These are phyloP conservation scores for Tetrapisispora pingtungensis DNA, from an alignment of 805 yeast genomes.

Conservation along the genomic window DNA sequence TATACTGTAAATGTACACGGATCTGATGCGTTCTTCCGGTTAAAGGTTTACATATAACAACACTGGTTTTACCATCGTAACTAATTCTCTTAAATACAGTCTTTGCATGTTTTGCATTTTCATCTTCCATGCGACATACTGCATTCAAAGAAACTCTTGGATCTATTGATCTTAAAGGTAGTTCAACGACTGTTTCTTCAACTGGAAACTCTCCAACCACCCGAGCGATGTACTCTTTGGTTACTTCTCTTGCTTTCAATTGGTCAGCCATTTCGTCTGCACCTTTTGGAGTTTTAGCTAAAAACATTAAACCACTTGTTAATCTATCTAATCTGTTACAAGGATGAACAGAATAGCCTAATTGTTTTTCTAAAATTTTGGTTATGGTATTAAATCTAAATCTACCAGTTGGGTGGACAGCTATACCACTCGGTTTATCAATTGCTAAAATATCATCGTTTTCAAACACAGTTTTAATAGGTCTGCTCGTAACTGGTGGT, in stretches of 20 bases:
- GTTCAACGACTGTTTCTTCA: slow-evolving; percentile 45
- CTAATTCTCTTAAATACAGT: slow-evolving; percentile 61
- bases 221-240: slow-evolving; percentile 77
- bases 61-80: slow-evolving; percentile 50
- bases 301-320: slow-evolving; percentile 88
- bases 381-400: slow-evolving; percentile 68
- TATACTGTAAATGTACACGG: slow-evolving; percentile 77
- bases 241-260: slow-evolving; percentile 59
- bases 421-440: slow-evolving; percentile 90
- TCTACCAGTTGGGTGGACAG: slow-evolving; percentile 92
- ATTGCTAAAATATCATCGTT: slow-evolving; percentile 70
- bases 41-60: slow-evolving; percentile 74
- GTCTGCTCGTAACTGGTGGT: slow-evolving; percentile 58
- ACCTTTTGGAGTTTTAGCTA: slow-evolving; percentile 72
- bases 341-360: slow-evolving; percentile 60
- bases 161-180: slow-evolving; percentile 59
- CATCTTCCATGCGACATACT: slow-evolving; percentile 29
- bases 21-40: slow-evolving; percentile 97
- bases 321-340: slow-evolving; percentile 84
- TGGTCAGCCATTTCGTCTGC: slow-evolving; percentile 70
- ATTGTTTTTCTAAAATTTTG: slow-evolving; percentile 63
- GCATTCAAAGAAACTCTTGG: slow-evolving; percentile 65
- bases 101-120: slow-evolving; percentile 50
- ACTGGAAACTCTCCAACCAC: slow-evolving; percentile 83
- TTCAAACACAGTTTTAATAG: slow-evolving; percentile 59